phyloP scores from a whole-genome alignment of 202 grass and related monocot species.

The Panicum hallii region DNA sequence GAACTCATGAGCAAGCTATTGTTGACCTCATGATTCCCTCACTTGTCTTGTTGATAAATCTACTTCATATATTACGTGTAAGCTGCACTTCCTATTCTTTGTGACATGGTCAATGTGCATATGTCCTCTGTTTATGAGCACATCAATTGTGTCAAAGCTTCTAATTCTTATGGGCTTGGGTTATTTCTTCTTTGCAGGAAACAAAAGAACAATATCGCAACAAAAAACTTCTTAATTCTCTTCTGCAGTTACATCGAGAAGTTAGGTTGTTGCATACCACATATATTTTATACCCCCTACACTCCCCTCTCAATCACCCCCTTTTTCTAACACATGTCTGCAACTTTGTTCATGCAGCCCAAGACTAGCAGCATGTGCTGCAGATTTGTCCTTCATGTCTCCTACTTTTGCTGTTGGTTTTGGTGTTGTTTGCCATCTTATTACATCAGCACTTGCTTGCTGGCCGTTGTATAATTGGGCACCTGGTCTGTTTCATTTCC shows the following conservation, averaged over 20 bases:
- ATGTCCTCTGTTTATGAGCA: slow-evolving; percentile 23
- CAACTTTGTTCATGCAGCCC: slow-evolving; percentile 60
- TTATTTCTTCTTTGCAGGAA: slow-evolving; percentile 61
- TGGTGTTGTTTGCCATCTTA: slow-evolving; percentile 93
- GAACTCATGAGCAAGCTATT: slow-evolving; percentile 88
- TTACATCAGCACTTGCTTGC: slow-evolving; percentile 88
- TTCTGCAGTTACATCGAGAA: slow-evolving; percentile 91
- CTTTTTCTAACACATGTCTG: slow-evolving; percentile 33
- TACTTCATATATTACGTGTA: slow-evolving; percentile 86
- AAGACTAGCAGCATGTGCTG: slow-evolving; percentile 85
- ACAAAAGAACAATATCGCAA: slow-evolving; percentile 95
- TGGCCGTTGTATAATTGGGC: slow-evolving; percentile 95
- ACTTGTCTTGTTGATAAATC: slow-evolving; percentile 93
- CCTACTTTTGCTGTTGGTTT: slow-evolving; percentile 76
- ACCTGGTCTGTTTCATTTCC: slow-evolving; percentile 88
- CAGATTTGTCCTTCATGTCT: slow-evolving; percentile 86
- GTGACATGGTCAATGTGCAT: background rate
- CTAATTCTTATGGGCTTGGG: slow-evolving; percentile 37
- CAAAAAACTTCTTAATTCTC: slow-evolving; percentile 90
- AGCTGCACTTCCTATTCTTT: slow-evolving; percentile 41
- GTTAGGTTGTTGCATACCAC: slow-evolving; percentile 71
- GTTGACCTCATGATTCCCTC: slow-evolving; percentile 95
- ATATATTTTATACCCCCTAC: slow-evolving; percentile 25
- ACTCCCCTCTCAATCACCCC: slow-evolving; percentile 9
- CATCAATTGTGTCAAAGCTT: slow-evolving; percentile 33